Conservation (phyloP, 371 early-diverging fungal species). For the Syncephalastrum sp. region DNA sequence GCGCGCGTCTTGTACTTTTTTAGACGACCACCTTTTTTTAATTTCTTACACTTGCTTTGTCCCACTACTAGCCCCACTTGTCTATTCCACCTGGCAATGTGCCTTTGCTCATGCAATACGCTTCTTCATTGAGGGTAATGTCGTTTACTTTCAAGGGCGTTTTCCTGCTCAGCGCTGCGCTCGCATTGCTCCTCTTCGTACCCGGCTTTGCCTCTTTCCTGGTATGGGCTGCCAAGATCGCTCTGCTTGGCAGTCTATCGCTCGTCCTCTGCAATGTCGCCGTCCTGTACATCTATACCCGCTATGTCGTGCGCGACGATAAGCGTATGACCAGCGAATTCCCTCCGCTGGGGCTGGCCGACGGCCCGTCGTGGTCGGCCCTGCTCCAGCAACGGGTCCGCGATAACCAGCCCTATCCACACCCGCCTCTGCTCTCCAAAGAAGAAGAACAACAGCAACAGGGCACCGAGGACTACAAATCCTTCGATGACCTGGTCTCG, state of each 20-base stretch:
- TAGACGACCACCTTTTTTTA: no score
- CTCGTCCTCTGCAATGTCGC: slow-evolving; percentile 27
- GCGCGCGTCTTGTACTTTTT: no score
- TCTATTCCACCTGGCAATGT: no score
- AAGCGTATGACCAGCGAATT: slow-evolving; percentile 13
- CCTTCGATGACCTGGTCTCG: slow-evolving; percentile 41
- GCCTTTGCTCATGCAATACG: no score
- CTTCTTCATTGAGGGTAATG: no score
- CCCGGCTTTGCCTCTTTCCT: no score
- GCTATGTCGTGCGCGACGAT: slow-evolving; percentile 28
- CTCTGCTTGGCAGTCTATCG: not conserved
- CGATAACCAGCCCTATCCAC: slow-evolving; percentile 10
- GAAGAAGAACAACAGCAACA: slow-evolving; percentile 21
- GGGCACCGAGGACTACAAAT: slow-evolving; percentile 15
- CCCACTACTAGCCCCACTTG: no score
- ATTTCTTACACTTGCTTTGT: no score
- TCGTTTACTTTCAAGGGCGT: no score
- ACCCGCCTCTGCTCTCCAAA: slow-evolving; percentile 1
- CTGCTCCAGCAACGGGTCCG: slow-evolving; percentile 14
- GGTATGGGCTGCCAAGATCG: no score
- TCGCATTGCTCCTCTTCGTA: no score
- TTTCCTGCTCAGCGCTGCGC: no score
- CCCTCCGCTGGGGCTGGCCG: slow-evolving; percentile 26
- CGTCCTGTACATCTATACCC: slow-evolving; percentile 39
- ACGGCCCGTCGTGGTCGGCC: slow-evolving; percentile 17